phyloP scores from a whole-genome alignment of 148 eudicot species.

The Rheum nobile region DNA sequence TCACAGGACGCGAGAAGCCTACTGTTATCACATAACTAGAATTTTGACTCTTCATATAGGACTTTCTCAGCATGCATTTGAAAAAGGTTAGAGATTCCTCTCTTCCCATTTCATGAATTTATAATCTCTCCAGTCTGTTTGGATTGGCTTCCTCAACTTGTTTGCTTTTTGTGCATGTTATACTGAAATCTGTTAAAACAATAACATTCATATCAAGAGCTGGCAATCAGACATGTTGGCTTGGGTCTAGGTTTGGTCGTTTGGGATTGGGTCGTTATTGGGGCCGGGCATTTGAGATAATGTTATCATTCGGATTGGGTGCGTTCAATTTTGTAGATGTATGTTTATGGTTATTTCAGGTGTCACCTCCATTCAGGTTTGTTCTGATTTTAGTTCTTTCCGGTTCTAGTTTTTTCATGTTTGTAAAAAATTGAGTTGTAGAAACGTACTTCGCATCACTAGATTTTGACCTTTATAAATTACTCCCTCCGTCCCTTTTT shows the following conservation, averaged over 20 bases:
- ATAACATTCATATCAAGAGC: background rate
- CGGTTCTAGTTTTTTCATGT: too few relatives aligned
- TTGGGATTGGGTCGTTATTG: background rate
- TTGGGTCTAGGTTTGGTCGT: background rate
- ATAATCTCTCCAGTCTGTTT: background rate
- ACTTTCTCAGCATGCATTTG: background rate
- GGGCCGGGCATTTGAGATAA: background rate
- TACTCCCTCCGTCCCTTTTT: background rate
- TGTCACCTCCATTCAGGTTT: too few relatives aligned
- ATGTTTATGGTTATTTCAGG: too few relatives aligned
- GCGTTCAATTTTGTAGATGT: background rate
- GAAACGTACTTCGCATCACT: background rate
- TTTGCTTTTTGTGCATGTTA: background rate
- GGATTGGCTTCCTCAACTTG: background rate
- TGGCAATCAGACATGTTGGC: background rate
- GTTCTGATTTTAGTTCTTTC: background rate
- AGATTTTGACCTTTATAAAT: background rate
- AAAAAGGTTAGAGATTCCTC: background rate
- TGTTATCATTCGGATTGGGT: background rate
- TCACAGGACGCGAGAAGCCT: slow-evolving; percentile 14
- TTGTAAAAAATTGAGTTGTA: background rate
- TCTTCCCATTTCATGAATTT: background rate
- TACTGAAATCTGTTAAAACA: background rate
- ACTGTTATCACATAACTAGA: slow-evolving; percentile 21
- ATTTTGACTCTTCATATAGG: background rate